phyloP scores from a whole-genome alignment of 208 protist species.

The Angomonas ambiguus region DNA sequence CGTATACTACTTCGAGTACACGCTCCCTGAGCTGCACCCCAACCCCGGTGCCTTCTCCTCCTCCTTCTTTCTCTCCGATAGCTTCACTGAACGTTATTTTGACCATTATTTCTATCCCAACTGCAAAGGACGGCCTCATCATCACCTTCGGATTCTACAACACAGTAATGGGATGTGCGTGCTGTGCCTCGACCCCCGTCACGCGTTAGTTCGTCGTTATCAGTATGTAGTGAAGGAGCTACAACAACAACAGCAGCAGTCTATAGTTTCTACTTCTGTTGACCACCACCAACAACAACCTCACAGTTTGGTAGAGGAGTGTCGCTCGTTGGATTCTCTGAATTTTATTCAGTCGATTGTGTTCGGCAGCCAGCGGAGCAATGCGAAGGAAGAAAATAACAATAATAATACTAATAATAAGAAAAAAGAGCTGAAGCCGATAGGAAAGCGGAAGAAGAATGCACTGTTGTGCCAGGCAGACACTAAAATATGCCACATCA shows the following conservation, averaged over 20 bases:
- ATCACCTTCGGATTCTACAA: constrained; percentile 72
- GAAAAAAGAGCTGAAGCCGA: constrained; percentile 46
- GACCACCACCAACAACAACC: no score
- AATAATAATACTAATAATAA: constrained; percentile 41
- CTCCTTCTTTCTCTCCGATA: background rate
- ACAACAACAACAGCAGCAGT: background rate
- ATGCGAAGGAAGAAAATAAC: constrained; percentile 20
- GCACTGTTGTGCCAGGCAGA: constrained; percentile 74
- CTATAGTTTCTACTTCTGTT: no score
- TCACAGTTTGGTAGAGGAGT: no score
- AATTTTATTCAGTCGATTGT: constrained; percentile 19
- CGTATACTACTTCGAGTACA: no score
- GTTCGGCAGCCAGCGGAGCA: constrained; percentile 6
- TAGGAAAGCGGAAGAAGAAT: constrained; percentile 85
- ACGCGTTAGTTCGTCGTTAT: constrained; percentile 28
- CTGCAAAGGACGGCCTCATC: constrained; percentile 60
- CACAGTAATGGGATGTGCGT: constrained; percentile 86
- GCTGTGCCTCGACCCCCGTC: constrained; percentile 67
- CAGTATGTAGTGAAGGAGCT: constrained; percentile 7
- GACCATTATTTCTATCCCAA: constrained; percentile 80
- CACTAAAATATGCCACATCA: constrained; percentile 67
- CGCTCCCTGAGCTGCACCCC: no score
- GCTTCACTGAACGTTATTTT: constrained; percentile 25
- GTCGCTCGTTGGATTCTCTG: no score
- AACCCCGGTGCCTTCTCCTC: background rate